Base-by-base conservation (phyloP, 768 basidiomycete genomes). In the Tulasnella calospora region DNA sequence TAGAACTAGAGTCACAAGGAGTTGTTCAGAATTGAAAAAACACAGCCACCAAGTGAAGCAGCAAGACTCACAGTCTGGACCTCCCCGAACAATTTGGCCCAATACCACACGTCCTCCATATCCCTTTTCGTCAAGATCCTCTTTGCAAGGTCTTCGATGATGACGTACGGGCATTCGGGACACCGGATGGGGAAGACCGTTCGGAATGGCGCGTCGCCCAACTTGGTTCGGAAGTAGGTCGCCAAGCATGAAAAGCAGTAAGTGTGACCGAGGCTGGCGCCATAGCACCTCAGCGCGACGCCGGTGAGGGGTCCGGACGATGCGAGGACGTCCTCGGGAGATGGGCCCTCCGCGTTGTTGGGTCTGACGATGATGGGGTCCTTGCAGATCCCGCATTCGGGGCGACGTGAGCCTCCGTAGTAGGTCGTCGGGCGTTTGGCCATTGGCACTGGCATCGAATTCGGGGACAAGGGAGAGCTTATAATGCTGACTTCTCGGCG, bases 161-260 rank as follows among this genome's bases (percentile, higher is more conserved):
- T 35, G 61, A 67, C 8, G 61, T 35, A 35, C 12, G n/a, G 55
- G 15, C 57, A 76, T 41, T 67, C 75, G 30, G 57, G 75, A n/a
- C 75, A 76, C 27, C 75, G 51, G 17, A 76, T 76, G 19, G 75
- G 75, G 35, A 76, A 76, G 7, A 76, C 57, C 7, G 19, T 35
- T 15, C 19, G n/a, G 30, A 55, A 47, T 4, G 35, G 47, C 12
- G 46, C 75, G 8, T 76, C 67, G 27, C 61, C 55, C 19, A 69
- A 38, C 8, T 76, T 70, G 33, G 35, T 76, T 21, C 41, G 51
- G 55, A 69, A 17, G 17, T 76, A 46, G 5, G 55, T 41, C 41
- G 75, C 41, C 30, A 76, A 69, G 67, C 75, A 41, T 40, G 47
- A 8, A 23, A 69, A 41, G 67, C 75, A 76, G 55, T 76, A 69